These are phyloP conservation scores for Verticillium nonalfalfae DNA, from an alignment of 2,329 filamentous ascomycete species.

Conservation along the genomic window DNA sequence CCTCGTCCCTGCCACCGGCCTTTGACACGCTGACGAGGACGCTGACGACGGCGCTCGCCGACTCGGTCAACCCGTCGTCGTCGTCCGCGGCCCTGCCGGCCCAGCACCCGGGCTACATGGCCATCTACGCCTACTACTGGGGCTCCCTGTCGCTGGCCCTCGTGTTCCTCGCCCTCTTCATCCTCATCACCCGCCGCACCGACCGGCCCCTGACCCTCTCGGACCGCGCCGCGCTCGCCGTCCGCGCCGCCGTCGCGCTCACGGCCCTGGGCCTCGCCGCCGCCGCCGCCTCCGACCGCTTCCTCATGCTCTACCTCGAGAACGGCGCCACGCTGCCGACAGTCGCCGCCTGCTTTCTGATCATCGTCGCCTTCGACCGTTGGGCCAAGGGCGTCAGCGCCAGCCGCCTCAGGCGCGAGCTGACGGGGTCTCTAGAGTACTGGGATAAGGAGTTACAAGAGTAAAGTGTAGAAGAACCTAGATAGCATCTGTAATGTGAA, in stretches of 20 bases:
- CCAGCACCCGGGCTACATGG: conserved; percentile 5
- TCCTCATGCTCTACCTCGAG: conserved; percentile 5
- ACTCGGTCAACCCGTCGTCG: conserved; percentile 4
- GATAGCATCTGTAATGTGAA: no score
- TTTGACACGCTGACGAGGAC: background rate
- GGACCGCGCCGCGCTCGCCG: conserved; percentile 4
- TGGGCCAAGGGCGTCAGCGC: conserved; percentile 8
- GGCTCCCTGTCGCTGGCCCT: conserved; percentile 5
- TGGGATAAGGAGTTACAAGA: conserved; percentile 1
- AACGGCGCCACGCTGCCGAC: conserved; percentile 7
- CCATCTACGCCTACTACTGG: conserved; percentile 9
- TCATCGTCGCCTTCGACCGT: conserved; percentile 5
- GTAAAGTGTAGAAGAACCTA: background rate
- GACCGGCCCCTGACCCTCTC: conserved; percentile 7
- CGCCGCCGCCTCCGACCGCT: conserved; percentile 2
- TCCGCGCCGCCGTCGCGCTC: background rate
- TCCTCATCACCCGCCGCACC: conserved; percentile 6
- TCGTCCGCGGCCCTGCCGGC: background rate
- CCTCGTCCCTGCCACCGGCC: background rate
- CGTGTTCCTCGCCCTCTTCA: conserved; percentile 5
- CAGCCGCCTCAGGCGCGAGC: conserved; percentile 5
- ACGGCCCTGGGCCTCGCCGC: conserved; percentile 4
- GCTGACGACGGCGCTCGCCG: conserved; percentile 5
- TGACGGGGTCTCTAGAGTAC: conserved; percentile 1
- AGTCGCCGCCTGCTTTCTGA: conserved; percentile 3